Evolutionary conservation across 495 filamentous ascomycete genomes (phyloP), one percentile per base, ranked within the genome.

Genomic region (Aspergillus nanangensis): DNA sequence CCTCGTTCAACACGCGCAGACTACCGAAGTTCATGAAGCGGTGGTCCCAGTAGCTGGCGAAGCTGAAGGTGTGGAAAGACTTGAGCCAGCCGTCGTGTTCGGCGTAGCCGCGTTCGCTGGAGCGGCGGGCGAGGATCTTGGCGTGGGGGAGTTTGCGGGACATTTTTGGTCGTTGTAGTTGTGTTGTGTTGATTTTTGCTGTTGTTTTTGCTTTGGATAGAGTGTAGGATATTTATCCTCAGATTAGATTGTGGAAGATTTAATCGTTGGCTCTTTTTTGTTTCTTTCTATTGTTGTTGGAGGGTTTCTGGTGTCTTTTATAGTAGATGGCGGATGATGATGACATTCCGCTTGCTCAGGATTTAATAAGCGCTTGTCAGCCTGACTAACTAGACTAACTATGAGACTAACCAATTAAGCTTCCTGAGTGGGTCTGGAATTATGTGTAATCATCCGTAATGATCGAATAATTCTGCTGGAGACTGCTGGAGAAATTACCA

Each of bases 81-180:
- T 90, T 83, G n/a, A 90, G 79, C 87, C 87, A 92, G 60, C 83
- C 86, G 62, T 82, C 83, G 62, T 89, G 83, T 58, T 90, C 77
- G 46, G 78, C 74, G 60, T 90, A 86, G 31, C 86, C 88, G 37
- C 87, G 76, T 23, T 76, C 72, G 29, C 58, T 58, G 25, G 81
- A 85, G 50, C 68, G 75, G 55, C 82, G 83, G 18, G 75, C 72
- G 20, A 74, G 72, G 60, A 87, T 81, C 52, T 77, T 81, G 36
- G 80, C 80, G 72, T 84, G 74, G 20, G 70, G 51, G 50, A 83
- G n/a, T 77, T 36, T 74, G 65, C 55, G n/a, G n/a, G n/a, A n/a
- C n/a, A n/a, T n/a, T n/a, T n/a, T 76, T 78, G 29, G 77, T 62
- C 76, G 81, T 80, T 29, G 25, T 29, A 7, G 25, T 29, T 29